Percentiles rank a stretch among this genome's conserved stretches.
These are phyloP conservation scores for Astrothelium subdiscretum DNA, from an alignment of 495 filamentous ascomycete genomes.

Conservation along the genomic window DNA sequence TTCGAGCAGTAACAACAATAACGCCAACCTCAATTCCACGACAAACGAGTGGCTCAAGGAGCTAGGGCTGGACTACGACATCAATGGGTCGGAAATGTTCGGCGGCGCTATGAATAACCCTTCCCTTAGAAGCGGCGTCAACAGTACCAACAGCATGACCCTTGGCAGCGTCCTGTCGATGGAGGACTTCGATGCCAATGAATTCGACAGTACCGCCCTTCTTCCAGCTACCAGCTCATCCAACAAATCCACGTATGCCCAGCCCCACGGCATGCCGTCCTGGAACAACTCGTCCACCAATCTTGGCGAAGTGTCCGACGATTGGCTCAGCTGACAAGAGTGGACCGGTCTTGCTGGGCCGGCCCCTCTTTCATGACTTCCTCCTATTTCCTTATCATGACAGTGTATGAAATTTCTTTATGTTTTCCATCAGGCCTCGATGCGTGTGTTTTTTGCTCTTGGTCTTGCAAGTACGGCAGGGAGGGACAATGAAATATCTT, in stretches of 20 bases:
- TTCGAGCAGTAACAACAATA: background rate
- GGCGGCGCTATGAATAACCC: background rate
- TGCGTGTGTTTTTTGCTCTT: background rate
- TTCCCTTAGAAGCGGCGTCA: background rate
- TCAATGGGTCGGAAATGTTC: background rate
- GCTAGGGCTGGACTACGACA: background rate
- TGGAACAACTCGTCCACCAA: background rate
- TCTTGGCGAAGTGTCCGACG: background rate
- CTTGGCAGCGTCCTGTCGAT: background rate
- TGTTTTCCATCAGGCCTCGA: background rate
- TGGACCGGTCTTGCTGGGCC: background rate
- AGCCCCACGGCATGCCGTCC: background rate
- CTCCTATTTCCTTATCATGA: background rate
- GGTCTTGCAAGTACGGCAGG: background rate
- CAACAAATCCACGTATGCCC: background rate
- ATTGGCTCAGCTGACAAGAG: background rate
- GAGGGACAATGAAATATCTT: background rate
- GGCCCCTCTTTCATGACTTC: background rate
- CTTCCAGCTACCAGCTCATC: background rate
- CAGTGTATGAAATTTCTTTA: background rate
- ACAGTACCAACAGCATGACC: background rate
- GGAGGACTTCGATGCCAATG: background rate
- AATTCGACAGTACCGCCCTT: background rate
- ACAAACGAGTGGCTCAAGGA: background rate
- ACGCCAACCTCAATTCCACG: background rate